Conservation (phyloP, 1,284 basidiomycete species). For the Naganishia sp. region DNA sequence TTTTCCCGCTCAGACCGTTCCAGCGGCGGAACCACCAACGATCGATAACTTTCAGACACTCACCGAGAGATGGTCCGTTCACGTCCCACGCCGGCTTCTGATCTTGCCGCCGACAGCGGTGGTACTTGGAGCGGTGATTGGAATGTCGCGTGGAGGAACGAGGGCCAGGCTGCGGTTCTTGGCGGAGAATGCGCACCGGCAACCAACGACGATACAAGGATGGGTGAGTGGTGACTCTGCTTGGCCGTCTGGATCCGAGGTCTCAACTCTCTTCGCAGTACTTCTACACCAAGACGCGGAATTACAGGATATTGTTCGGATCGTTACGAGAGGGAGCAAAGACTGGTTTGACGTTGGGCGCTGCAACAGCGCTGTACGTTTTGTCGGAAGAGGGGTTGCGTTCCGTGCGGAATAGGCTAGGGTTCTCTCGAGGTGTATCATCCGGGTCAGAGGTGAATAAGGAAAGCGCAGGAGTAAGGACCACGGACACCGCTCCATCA, state of each 20-base stretch:
- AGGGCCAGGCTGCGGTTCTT: slow-evolving; percentile 49
- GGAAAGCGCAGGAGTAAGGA: slow-evolving; percentile 30
- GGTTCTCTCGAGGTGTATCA: slow-evolving; percentile 1
- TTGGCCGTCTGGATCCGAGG: not conserved
- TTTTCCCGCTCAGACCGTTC: not conserved
- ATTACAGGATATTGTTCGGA: slow-evolving; percentile 49
- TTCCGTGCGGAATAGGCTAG: slow-evolving; percentile 34
- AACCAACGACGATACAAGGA: slow-evolving; percentile 51
- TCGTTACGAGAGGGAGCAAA: slow-evolving; percentile 42
- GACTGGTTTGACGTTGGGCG: slow-evolving; percentile 44
- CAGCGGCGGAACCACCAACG: not conserved
- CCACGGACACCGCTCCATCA: not conserved
- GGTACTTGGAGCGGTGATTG: slow-evolving; percentile 47
- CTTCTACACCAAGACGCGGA: slow-evolving; percentile 54
- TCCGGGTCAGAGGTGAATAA: slow-evolving; percentile 38
- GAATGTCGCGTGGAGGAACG: slow-evolving; percentile 46
- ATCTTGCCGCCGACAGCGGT: slow-evolving; percentile 45
- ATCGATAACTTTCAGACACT: slow-evolving; percentile 1
- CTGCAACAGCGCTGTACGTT: slow-evolving; percentile 43
- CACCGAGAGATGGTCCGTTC: slow-evolving; percentile 29
- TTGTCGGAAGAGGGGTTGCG: slow-evolving; percentile 47
- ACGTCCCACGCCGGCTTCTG: slow-evolving; percentile 45
- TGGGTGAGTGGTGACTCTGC: slow-evolving; percentile 43
- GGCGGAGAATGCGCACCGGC: slow-evolving; percentile 53
- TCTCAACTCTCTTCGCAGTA: slow-evolving; percentile 39